A percentile compares a stretch with the other conserved stretches of the same genome.
Conservation (phyloP, 192 early-diverging fungal species). For the Backusella liffmaniae region DNA sequence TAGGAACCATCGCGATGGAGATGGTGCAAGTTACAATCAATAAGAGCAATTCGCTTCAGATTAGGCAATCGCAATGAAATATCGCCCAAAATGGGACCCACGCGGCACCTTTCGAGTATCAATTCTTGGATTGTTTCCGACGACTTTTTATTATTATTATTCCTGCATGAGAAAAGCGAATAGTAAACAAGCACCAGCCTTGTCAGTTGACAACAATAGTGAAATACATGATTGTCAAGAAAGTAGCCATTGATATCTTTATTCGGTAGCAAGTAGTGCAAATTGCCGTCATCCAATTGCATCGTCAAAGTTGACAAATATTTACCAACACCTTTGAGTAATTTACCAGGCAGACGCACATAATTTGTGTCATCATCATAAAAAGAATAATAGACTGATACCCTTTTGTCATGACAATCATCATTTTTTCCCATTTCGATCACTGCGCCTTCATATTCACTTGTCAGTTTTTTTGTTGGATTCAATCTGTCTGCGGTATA, state of each 20-base stretch:
- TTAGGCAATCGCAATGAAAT: background rate
- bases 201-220: background rate
- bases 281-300: background rate
- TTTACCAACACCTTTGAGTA: background rate
- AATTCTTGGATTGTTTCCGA: background rate
- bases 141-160: background rate
- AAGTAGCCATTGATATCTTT: background rate
- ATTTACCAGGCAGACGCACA: background rate
- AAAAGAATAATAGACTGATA: background rate
- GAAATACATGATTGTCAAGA: background rate
- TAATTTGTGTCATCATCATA: background rate
- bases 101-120: background rate
- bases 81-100: background rate
- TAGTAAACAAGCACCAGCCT: background rate
- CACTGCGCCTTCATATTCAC: background rate
- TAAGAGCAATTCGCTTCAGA: background rate
- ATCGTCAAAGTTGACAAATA: background rate
- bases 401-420: background rate
- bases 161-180: background rate
- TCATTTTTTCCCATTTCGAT: background rate
- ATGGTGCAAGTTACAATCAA: background rate
- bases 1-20: background rate
- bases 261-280: background rate
- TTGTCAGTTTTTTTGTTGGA: background rate
- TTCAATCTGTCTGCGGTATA: background rate